These are phyloP conservation scores for Pythium volutum DNA, from an alignment of 352 stramenopile genomes.

Conservation along the genomic window DNA sequence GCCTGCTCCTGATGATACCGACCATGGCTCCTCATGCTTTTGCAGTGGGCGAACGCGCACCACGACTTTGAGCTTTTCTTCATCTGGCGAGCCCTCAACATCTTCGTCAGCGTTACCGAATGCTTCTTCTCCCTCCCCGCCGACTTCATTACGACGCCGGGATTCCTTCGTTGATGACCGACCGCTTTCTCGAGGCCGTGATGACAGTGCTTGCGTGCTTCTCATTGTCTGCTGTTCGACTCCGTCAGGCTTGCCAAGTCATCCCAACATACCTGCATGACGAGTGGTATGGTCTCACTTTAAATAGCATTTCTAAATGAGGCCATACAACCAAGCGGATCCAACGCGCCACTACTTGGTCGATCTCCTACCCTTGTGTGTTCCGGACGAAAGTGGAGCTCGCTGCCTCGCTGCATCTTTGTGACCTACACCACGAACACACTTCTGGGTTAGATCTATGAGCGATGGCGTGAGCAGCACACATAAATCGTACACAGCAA, in stretches of 20 bases:
- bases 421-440: slow-evolving; percentile 19
- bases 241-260: background rate
- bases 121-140: background rate
- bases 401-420: slow-evolving; percentile 13
- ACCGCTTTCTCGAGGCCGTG: background rate
- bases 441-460: background rate
- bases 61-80: slow-evolving; percentile 65
- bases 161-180: background rate
- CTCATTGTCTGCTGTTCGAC: background rate
- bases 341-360: background rate
- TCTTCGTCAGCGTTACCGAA: background rate
- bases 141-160: background rate
- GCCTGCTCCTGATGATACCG: background rate
- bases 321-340: background rate
- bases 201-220: background rate
- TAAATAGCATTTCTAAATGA: slow-evolving; percentile 7
- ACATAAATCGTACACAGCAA: slow-evolving; percentile 44
- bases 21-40: slow-evolving; percentile 46
- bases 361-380: background rate
- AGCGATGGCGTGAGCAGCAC: background rate
- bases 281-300: background rate
- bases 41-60: slow-evolving; percentile 55
- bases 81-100: slow-evolving; percentile 12
- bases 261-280: background rate
- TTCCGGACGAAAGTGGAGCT: slow-evolving; percentile 28